Evolutionary conservation across 2,329 filamentous ascomycete species (phyloP), one percentile per base, ranked within the genome.

Genomic region (Colletotrichum godetiae): DNA sequence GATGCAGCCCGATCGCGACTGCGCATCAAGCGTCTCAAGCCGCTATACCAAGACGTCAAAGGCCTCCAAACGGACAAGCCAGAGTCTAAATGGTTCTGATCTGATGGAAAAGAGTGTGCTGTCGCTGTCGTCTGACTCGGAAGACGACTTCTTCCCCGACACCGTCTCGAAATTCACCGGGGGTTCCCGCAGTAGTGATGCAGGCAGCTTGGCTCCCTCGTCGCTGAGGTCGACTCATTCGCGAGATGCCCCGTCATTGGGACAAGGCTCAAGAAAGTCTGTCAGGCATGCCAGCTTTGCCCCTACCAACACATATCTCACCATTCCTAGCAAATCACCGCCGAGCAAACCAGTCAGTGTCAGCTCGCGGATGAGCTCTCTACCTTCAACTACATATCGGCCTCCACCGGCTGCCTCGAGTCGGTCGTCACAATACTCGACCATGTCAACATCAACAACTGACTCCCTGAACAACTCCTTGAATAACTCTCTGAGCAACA

Each of bases 61-160:
- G 76, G 86, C 86, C 0, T 89, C 88, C 0, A 87, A 82, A 71
- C 84, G 83, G 19, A 88, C 88, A 0, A 82, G 83, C 11, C 83
- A 78, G 35, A 89, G 88, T 75, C 80, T 89, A 19, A 79, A 85
- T 7, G 86, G 87, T 46, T 83, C 87, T 2, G 88, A 91, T 73
- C 81, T 90, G 6, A 84, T 88, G 55, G 84, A 88, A 64, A 89
- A 84, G 72, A 91, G 89, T 73, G 84, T 91, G 1, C 80, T 91
- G 15, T 88, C 88, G 1, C 83, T 91, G 1, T 90, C 88, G 1
- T 90, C 89, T 0, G 88, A 90, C 73, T 90, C 88, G 0, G 89
- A 91, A 69, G 87, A 88, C 5, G 86, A 86, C 33, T 84, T 81
- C 31, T 78, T 77, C 22, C 77, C 78, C 7, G 82, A 82, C 11